Evolutionary conservation across 192 early-diverging fungal genomes (phyloP).

Genomic region (Backusella tarrabulga): DNA sequence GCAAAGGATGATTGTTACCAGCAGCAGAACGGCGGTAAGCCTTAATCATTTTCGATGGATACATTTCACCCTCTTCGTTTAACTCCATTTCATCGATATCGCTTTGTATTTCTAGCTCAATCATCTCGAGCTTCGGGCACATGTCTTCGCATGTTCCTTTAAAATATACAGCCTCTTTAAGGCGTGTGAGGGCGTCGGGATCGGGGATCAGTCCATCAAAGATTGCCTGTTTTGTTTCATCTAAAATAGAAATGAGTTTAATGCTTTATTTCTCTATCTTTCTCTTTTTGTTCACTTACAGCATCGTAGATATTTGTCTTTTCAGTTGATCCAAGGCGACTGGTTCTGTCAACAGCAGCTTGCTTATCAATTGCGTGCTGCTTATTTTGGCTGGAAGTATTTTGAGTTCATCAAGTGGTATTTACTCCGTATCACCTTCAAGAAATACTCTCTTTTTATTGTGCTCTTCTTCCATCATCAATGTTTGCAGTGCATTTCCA

Average conservation of each 20-base stretch:
- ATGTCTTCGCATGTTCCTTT: constrained; percentile 81
- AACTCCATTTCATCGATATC: constrained; percentile 72
- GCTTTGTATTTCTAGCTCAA: constrained; percentile 79
- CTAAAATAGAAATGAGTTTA: constrained; percentile 21
- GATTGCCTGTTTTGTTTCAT: constrained; percentile 70
- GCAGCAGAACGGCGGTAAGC: constrained; percentile 83
- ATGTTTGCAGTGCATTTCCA: neutral
- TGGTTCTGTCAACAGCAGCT: constrained; percentile 9
- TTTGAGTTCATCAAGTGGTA: neutral
- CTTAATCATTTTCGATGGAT: constrained; percentile 75
- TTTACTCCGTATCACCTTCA: neutral
- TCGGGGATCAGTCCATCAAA: constrained; percentile 54
- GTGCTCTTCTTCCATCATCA: neutral
- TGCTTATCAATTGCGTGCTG: neutral
- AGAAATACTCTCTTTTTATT: neutral
- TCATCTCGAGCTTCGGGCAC: constrained; percentile 87
- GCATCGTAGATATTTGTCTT: constrained; percentile 6
- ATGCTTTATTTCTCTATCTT: too few relatives aligned
- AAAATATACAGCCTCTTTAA: constrained; percentile 70
- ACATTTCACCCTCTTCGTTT: constrained; percentile 32
- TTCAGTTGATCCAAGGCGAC: constrained; percentile 10
- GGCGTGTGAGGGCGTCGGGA: constrained; percentile 44
- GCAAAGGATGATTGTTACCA: constrained; percentile 81
- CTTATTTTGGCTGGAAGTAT: neutral
- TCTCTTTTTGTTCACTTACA: too few relatives aligned